phyloP scores from a whole-genome alignment of 805 yeast genomes.

The Starmerella ratchasimensis region DNA sequence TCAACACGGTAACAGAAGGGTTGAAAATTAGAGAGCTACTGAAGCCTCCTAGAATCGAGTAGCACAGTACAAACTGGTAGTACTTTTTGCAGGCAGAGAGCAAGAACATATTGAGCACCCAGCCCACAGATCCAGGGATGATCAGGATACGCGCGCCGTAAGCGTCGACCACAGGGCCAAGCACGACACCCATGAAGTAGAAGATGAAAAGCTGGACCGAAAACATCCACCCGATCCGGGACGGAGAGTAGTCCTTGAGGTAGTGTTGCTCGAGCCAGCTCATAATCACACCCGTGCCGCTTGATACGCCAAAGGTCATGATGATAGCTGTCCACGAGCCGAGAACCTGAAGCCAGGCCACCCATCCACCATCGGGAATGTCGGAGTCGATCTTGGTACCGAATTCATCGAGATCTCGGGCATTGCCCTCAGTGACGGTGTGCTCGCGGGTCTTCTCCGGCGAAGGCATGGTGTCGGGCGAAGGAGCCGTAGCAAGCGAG shows the following conservation, averaged over 20 bases:
- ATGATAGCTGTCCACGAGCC: constrained; percentile 47
- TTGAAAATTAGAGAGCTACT: constrained; percentile 32
- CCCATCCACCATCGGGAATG: constrained; percentile 39
- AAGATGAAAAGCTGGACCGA: constrained; percentile 28
- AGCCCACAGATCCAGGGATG: constrained; percentile 33
- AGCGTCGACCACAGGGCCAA: constrained; percentile 44
- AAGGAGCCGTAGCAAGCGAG: background rate
- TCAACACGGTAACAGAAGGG: constrained; percentile 41
- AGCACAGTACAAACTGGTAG: constrained; percentile 47
- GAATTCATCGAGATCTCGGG: constrained; percentile 7
- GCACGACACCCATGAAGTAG: constrained; percentile 35
- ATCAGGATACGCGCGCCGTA: constrained; percentile 39
- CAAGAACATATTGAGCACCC: constrained; percentile 38
- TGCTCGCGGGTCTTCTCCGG: background rate
- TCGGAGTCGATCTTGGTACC: constrained; percentile 14
- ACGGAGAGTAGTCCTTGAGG: constrained; percentile 27
- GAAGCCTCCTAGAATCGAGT: constrained; percentile 40
- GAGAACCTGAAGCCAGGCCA: constrained; percentile 41
- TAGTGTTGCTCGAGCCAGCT: constrained; percentile 47
- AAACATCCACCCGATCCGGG: constrained; percentile 58
- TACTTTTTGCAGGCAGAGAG: constrained; percentile 37
- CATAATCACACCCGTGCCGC: constrained; percentile 54
- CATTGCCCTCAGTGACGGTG: background rate
- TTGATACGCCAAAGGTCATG: constrained; percentile 50
- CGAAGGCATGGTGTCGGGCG: background rate